A percentile compares a stretch with the other conserved stretches of the same genome.
phyloP scores from a whole-genome alignment of 495 filamentous ascomycete genomes.

The Letharia lupina region DNA sequence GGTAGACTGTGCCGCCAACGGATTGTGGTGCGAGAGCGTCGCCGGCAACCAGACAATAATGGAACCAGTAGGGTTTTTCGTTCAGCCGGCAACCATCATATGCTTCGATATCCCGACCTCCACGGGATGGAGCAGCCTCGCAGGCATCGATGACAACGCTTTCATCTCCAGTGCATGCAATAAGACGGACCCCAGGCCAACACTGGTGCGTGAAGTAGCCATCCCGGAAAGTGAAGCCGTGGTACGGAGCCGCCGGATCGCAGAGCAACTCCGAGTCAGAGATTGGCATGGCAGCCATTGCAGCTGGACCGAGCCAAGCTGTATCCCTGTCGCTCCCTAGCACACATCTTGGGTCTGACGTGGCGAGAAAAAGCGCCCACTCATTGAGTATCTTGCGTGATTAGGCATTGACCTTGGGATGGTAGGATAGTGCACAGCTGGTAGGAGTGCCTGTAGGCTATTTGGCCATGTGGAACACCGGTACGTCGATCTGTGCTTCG shows the following conservation, averaged over 20 bases:
- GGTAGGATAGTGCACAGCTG: too few species aligned
- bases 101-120: constrained; percentile 21
- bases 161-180: too few species aligned
- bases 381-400: too few species aligned
- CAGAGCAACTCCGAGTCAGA: constrained; percentile 34
- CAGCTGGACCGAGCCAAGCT: too few species aligned
- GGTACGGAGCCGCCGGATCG: constrained; percentile 39
- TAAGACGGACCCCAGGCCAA: constrained; percentile 31
- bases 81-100: constrained; percentile 59
- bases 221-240: constrained; percentile 63
- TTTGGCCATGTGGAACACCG: too few species aligned
- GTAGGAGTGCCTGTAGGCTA: too few species aligned
- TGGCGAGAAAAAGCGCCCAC: too few species aligned
- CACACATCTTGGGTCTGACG: too few species aligned
- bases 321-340: too few species aligned
- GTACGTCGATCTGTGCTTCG: too few species aligned
- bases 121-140: constrained; percentile 41
- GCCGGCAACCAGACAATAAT: constrained; percentile 54
- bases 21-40: constrained; percentile 45
- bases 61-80: constrained; percentile 53
- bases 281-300: too few species aligned
- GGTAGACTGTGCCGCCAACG: constrained; percentile 55
- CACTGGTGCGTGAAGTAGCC: constrained; percentile 59
- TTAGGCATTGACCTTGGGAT: too few species aligned
- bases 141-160: constrained; percentile 42